Percentiles rank a stretch among this genome's conserved stretches.
Evolutionary conservation across 2,329 filamentous ascomycete species (phyloP).

Genomic region (Harringtonia aguacate): DNA sequence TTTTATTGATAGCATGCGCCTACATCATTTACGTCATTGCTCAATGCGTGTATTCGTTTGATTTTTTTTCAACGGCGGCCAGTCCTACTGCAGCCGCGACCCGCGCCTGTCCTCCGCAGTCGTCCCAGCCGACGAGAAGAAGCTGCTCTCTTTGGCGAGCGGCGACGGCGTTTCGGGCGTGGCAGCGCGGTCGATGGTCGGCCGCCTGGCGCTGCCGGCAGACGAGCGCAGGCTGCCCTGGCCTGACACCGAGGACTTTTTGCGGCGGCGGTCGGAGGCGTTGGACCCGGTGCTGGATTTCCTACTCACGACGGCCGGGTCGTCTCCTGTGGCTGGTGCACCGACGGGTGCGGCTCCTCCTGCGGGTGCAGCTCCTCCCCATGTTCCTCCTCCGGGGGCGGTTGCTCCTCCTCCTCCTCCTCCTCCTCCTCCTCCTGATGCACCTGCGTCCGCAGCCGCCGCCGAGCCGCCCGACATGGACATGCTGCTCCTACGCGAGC

Average conservation of each 20-base stretch:
- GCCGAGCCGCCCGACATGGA: constrained; percentile 31
- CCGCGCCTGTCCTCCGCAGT: background rate
- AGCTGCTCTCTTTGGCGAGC: constrained; percentile 36
- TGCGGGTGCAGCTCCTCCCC: background rate
- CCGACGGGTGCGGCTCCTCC: background rate
- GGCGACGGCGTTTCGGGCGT: constrained; percentile 46
- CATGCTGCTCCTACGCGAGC: constrained; percentile 39
- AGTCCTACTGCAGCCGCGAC: background rate
- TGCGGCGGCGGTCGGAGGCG: constrained; percentile 38
- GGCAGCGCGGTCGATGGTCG: constrained; percentile 32
- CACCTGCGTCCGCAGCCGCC: too few relatives aligned
- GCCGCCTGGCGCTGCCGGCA: constrained; percentile 26
- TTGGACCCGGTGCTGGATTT: constrained; percentile 36
- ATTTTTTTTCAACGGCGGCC: too few relatives aligned
- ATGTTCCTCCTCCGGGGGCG: too few relatives aligned
- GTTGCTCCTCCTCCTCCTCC: too few relatives aligned
- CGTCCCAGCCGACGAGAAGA: constrained; percentile 7
- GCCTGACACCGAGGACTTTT: constrained; percentile 24
- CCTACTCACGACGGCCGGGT: constrained; percentile 17
- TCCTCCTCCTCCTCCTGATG: too few relatives aligned
- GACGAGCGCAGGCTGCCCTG: constrained; percentile 17
- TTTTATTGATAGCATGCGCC: too few relatives aligned
- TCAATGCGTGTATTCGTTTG: too few relatives aligned
- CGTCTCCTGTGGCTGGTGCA: too few relatives aligned
- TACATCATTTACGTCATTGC: too few relatives aligned